A percentile compares a stretch with the other conserved stretches of the same genome.
Evolutionary conservation across 306 rosid genomes (phyloP).

Genomic region (Macrotyloma uniflorum): DNA sequence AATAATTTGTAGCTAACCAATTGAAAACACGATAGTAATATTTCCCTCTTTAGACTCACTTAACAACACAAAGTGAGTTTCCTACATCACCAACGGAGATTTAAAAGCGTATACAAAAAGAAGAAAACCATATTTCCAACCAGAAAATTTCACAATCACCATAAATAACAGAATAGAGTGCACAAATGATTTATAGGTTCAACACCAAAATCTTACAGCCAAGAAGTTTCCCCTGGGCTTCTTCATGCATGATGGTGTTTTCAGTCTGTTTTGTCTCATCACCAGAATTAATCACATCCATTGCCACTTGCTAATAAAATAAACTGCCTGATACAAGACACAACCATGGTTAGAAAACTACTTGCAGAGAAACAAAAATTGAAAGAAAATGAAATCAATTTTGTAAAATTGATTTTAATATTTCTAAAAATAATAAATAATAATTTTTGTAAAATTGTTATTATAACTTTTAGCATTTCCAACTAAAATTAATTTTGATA

Average conservation of each 20-base stretch:
- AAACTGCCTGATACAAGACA: background rate
- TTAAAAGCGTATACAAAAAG: background rate
- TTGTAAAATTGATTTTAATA: no score
- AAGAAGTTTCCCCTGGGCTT: background rate
- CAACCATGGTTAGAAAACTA: background rate
- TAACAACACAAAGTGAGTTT: background rate
- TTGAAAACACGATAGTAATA: background rate
- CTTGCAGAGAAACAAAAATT: background rate
- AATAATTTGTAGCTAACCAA: slow-evolving; percentile 9
- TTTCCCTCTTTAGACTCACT: background rate
- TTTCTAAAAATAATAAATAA: no score
- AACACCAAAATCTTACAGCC: background rate
- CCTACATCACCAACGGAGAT: background rate
- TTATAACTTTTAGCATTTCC: no score
- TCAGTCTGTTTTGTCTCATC: slow-evolving; percentile 19
- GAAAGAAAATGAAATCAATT: background rate
- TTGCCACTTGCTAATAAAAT: no score
- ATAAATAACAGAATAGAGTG: background rate
- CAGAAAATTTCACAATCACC: background rate
- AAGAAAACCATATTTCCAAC: slow-evolving; percentile 2
- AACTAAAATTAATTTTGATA: no score
- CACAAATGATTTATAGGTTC: background rate
- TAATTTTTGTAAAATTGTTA: no score
- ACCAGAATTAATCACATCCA: background rate
- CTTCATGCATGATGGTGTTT: slow-evolving; percentile 1